phyloP scores from a whole-genome alignment of 2,329 filamentous ascomycete species.

The Botrytis paeoniae region DNA sequence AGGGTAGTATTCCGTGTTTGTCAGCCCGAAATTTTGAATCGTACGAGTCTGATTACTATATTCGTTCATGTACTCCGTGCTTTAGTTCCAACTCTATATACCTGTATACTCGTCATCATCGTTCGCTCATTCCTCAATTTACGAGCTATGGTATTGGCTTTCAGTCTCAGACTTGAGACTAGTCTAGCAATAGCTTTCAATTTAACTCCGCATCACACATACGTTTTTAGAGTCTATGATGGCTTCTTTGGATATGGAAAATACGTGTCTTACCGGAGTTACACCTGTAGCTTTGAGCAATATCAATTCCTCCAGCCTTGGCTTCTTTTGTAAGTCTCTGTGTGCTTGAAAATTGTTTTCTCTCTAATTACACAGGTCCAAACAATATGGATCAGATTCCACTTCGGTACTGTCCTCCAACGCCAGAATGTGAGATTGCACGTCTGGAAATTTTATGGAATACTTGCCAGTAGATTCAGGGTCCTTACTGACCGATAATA shows the following conservation, averaged over 20 bases:
- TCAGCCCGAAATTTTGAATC: neutral
- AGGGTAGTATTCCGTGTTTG: neutral
- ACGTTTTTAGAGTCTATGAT: neutral
- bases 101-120: neutral
- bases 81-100: neutral
- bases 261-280: neutral
- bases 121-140: conserved; percentile 7
- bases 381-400: neutral
- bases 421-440: neutral
- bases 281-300: neutral
- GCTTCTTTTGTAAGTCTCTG: neutral
- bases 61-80: neutral
- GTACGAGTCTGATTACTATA: neutral
- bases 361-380: neutral
- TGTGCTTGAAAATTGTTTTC: too few species aligned
- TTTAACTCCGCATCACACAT: neutral
- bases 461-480: neutral
- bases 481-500: neutral
- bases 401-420: neutral
- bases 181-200: neutral
- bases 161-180: too few species aligned
- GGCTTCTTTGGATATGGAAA: neutral
- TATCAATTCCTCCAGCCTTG: neutral
- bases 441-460: neutral
- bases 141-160: neutral